These are phyloP conservation scores for Solanum piurae DNA, from an alignment of 257 asterid genomes.

Conservation along the genomic window DNA sequence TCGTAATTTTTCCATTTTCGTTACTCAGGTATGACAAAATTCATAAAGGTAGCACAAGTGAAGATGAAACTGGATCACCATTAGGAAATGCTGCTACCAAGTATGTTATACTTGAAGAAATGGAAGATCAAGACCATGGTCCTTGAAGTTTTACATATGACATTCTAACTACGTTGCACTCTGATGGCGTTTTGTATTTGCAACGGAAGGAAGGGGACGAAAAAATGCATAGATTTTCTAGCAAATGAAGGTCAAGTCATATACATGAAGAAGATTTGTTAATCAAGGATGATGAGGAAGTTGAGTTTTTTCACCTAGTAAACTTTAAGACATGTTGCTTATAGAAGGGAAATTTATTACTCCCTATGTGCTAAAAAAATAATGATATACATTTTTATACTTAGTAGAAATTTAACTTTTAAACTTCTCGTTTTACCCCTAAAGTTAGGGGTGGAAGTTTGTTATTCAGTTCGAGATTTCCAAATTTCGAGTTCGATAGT, in stretches of 20 bases:
- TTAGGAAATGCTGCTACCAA: constrained; percentile 28
- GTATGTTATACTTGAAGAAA: constrained; percentile 75
- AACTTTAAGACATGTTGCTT: not conserved
- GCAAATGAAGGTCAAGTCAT: not conserved
- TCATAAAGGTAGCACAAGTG: constrained; percentile 39
- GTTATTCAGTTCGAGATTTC: no score
- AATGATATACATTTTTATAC: not conserved
- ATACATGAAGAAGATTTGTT: not conserved
- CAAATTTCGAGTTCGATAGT: no score
- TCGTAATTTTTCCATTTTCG: not conserved
- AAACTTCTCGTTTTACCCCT: not conserved
- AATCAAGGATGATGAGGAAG: not conserved
- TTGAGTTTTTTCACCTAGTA: not conserved
- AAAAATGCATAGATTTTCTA: not conserved
- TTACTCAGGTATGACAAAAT: constrained; percentile 54
- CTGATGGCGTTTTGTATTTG: not conserved
- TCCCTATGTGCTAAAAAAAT: not conserved
- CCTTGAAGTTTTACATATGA: constrained; percentile 15
- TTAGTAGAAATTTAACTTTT: not conserved
- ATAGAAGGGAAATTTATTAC: no score
- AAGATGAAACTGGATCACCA: constrained; percentile 16
- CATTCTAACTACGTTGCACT: not conserved
- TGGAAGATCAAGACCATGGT: constrained; percentile 54
- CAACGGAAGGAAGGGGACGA: not conserved
- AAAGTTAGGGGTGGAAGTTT: no score